Evolutionary conservation across 2,329 filamentous ascomycete genomes (phyloP).

Genomic region (Phialophora expanda): DNA sequence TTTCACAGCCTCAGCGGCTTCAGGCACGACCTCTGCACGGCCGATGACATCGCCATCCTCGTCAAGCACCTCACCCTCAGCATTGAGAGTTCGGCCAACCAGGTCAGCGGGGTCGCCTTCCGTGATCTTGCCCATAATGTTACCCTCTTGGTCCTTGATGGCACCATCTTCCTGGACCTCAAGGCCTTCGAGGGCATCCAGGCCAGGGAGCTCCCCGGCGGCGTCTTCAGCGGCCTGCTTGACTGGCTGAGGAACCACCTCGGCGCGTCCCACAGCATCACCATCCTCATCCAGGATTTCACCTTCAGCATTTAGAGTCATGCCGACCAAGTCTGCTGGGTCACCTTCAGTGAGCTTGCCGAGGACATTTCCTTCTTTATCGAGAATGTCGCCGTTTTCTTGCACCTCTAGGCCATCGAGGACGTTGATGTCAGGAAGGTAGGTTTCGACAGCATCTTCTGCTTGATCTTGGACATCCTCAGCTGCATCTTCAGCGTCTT

Average conservation of each 20-base stretch:
- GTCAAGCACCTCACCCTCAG: constrained; percentile 48
- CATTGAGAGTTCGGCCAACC: constrained; percentile 47
- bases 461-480: constrained; percentile 44
- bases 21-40: constrained; percentile 45
- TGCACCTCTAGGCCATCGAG: constrained; percentile 53
- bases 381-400: constrained; percentile 60
- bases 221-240: constrained; percentile 56
- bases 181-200: constrained; percentile 47
- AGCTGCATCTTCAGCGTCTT: constrained; percentile 31
- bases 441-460: constrained; percentile 46
- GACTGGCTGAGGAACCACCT: constrained; percentile 47
- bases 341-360: constrained; percentile 51
- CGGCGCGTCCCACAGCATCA: constrained; percentile 47
- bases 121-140: constrained; percentile 48
- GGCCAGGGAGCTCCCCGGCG: constrained; percentile 51
- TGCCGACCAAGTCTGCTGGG: constrained; percentile 48
- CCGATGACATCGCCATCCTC: constrained; percentile 47
- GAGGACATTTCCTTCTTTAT: constrained; percentile 49
- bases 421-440: constrained; percentile 45
- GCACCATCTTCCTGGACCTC: constrained; percentile 60
- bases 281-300: constrained; percentile 50
- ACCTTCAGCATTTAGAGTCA: constrained; percentile 49
- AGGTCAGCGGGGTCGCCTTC: constrained; percentile 51
- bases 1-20: constrained; percentile 32
- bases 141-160: constrained; percentile 54